Base-by-base conservation (phyloP, 768 basidiomycete species). In the Erythrobasidium yunnanense region DNA sequence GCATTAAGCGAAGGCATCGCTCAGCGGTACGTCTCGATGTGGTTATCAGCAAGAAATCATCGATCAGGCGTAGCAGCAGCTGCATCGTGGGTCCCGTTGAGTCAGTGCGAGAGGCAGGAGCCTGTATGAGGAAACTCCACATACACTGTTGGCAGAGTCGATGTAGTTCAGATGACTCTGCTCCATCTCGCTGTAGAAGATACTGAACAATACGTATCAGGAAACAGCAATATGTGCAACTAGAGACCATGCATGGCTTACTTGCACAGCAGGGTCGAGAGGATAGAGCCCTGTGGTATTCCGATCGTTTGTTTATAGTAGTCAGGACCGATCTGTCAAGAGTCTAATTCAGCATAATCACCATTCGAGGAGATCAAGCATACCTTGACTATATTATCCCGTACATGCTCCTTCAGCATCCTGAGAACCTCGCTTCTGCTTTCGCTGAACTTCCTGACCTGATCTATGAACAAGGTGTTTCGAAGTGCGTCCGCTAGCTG, bases 271-370 rank as follows among this genome's bases (percentile, higher is more conserved):
- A 97, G 73, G 0, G 87, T 82, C 5, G 91, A 95, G n/a, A 97
- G 77, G n/a, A 91, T 84, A 1, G 92, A 96, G 22, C 95, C 95
- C 76, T 99, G 95, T 0, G 95, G 93, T 23, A 99, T 99, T 1
- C 95, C 95, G 29, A 88, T 82, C n/a, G 81, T 82, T 75, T 99
- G 95, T 13, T 86, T 84, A 74, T 86, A 93, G 73, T 86, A 89
- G 45, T 81, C 76, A n/a, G 77, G 71, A 1, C 87, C 88, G 56
- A 95, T 90, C 90, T 93, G n/a, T n/a, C 33, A 32, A 45, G 20
- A 2, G 52, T 25, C 2, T 23, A 51, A 23, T n/a, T 62, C 51
- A 56, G 30, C 0, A 1, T 0, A 38, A 22, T 0, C 17, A n/a
- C 8, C 55, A 20, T 6, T 8, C 25, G 27, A 35, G 1, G n/a